Evolutionary conservation across 306 rosid species (phyloP).

Genomic region (Begonia masoniana): DNA sequence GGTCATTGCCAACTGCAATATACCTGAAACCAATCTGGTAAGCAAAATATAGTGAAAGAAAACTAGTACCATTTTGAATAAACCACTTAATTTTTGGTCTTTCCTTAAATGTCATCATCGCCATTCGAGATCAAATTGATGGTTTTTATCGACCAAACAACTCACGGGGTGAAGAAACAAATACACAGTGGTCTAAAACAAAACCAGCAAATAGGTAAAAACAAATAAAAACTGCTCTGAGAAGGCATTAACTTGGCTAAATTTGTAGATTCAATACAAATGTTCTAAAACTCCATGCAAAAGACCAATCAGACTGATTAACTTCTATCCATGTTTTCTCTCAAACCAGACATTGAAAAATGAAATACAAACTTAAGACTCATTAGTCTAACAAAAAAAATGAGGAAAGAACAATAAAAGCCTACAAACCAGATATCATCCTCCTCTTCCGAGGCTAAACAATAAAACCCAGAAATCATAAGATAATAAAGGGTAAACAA

Average conservation of each 20-base stretch:
- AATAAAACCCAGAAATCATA: not conserved
- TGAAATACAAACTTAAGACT: too few relatives aligned
- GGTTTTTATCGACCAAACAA: not conserved
- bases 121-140: not conserved
- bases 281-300: too few relatives aligned
- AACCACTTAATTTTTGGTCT: conserved; percentile 3
- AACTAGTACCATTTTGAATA: conserved; percentile 7
- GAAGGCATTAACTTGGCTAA: too few relatives aligned
- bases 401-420: not conserved
- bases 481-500: not conserved
- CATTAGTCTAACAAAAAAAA: too few relatives aligned
- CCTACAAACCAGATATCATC: not conserved
- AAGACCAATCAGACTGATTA: too few relatives aligned
- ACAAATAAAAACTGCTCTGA: not conserved
- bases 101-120: not conserved
- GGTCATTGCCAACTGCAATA: conserved; percentile 86
- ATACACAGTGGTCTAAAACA: not conserved
- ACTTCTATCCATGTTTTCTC: too few relatives aligned
- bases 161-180: not conserved
- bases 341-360: too few relatives aligned
- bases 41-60: conserved; percentile 13
- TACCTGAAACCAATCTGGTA: conserved; percentile 37
- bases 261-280: too few relatives aligned
- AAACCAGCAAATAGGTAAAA: not conserved
- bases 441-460: not conserved